phyloP scores from a whole-genome alignment of 2,329 filamentous ascomycete genomes.

The Coleophoma cylindrospora region DNA sequence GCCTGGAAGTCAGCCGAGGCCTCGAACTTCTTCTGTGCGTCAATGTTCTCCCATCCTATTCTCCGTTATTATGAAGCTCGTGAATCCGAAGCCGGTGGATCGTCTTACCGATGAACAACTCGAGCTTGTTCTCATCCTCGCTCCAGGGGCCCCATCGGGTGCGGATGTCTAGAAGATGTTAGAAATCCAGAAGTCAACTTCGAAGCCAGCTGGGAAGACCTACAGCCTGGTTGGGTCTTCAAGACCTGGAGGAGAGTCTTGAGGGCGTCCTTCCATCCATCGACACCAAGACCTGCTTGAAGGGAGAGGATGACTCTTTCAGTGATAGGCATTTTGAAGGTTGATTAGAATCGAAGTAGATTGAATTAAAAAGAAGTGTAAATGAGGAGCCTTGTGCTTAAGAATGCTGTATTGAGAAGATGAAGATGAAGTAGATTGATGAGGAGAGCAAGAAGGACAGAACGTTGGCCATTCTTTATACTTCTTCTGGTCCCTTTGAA shows the following conservation, averaged over 20 bases:
- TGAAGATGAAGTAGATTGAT: no score
- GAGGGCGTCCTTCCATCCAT: conserved; percentile 22
- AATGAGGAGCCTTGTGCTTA: no score
- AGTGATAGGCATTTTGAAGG: conserved; percentile 14
- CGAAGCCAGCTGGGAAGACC: neutral
- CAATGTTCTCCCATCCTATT: conserved; percentile 19
- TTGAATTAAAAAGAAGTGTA: no score
- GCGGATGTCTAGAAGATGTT: conserved; percentile 13
- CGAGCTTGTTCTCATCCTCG: conserved; percentile 22
- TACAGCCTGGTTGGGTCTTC: conserved; percentile 19
- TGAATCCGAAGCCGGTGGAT: neutral
- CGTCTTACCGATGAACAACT: conserved; percentile 19
- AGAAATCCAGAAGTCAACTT: no score
- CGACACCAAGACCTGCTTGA: conserved; percentile 17
- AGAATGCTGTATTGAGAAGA: neutral
- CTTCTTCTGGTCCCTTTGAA: no score
- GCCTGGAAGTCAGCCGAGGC: conserved; percentile 10
- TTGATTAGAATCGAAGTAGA: neutral
- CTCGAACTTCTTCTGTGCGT: conserved; percentile 17
- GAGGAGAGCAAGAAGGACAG: no score
- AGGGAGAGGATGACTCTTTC: conserved; percentile 19
- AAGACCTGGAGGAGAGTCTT: conserved; percentile 23
- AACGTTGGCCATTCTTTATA: no score
- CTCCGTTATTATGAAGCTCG: neutral
- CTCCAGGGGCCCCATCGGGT: conserved; percentile 24